Base-by-base conservation (phyloP, 148 eudicot genomes). In the Mesembryanthemum crystallinum region DNA sequence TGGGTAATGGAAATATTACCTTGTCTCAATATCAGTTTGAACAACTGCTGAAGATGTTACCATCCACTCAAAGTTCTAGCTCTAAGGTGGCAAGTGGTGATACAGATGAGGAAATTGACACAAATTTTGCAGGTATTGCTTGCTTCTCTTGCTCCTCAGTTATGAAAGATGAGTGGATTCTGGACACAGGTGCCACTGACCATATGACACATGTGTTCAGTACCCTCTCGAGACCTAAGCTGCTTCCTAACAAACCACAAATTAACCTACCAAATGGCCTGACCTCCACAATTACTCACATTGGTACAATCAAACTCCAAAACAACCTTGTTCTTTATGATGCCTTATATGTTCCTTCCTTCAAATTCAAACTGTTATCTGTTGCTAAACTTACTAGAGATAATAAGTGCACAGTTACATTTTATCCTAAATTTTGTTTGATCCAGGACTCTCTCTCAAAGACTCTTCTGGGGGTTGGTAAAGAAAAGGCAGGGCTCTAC, bases 181-280 rank as follows among this genome's bases (percentile, higher is more conserved):
- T 75, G 17, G 78, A 64, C 5, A 21, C 51, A 29, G 51, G 71
- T 11, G 32, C 71, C 11, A 29, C 78, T 5, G 62, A 65, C n/a
- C 78, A 75, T 23, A 75, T 76, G 78, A 55, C 55, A 13, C 39
- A 42, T 27, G 5, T 10, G 0, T 7, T 17, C 3, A 12, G 8
- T 13, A 59, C 18, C 1, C 15, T 73, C 3, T 2, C 3, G 7
- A 13, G 11, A 0, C 29, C 51, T 35, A 39, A 39, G 14, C 10
- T 39, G 15, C 27, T 13, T 0, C 13, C 0, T 3, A 5, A 37
- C 1, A 42, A 21, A 8, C 66, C 67, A 1, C 23, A 73, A 2
- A 73, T 73, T 1, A 60, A 39, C 1, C 37, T 73, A 0, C 67
- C 67, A 2, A 28, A 59, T 39, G 76, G 76, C 4, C n/a, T 18